phyloP scores from a whole-genome alignment of 139 green algal species.

The Chlorella sorokiniana region DNA sequence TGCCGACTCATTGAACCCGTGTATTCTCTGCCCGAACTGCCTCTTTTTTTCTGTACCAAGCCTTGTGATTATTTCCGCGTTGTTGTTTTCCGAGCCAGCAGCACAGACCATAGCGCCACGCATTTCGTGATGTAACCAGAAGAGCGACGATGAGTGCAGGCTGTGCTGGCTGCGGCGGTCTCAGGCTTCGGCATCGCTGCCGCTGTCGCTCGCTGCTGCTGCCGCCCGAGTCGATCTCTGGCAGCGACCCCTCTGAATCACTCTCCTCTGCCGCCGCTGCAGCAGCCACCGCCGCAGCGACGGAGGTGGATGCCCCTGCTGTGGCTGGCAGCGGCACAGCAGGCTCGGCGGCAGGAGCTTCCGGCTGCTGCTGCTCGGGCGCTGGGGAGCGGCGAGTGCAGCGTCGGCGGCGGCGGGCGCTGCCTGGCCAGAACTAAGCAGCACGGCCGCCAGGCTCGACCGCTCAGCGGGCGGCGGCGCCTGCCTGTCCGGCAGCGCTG shows the following conservation, averaged over 20 bases:
- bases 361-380: background rate
- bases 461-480: no score
- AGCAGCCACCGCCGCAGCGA: background rate
- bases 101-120: no score
- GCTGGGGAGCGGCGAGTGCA: background rate
- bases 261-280: slow-evolving; percentile 51
- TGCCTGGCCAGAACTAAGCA: background rate
- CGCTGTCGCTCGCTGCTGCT: slow-evolving; percentile 21
- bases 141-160: no score
- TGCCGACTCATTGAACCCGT: no score
- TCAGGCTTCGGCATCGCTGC: background rate
- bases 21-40: no score
- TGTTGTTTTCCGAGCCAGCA: no score
- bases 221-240: slow-evolving; percentile 73
- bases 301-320: background rate
- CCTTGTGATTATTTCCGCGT: no score
- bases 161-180: background rate
- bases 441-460: slow-evolving; percentile 12
- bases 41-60: no score
- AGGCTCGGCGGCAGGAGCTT: background rate
- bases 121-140: no score
- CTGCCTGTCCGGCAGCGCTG: background rate
- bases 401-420: background rate
- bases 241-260: slow-evolving; percentile 62
- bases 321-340: background rate